A percentile compares a stretch with the other conserved stretches of the same genome.
Evolutionary conservation across 1,139 yeast species (phyloP).

Genomic region (Pichia sp.): DNA sequence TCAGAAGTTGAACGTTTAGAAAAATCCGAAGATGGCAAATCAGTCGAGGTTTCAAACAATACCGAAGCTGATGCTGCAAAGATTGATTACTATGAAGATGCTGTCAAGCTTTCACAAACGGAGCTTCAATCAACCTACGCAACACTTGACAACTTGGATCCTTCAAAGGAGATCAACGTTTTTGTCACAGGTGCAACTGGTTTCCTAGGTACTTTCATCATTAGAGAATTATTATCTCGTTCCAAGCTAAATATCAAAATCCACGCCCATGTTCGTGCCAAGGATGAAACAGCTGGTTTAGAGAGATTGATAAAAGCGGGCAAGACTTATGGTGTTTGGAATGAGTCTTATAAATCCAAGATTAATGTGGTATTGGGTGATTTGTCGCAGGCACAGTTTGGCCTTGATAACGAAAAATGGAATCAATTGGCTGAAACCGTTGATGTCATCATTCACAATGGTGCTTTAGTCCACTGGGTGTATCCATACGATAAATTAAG

Average conservation of each 20-base stretch:
- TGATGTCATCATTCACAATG: slow-evolving; percentile 89
- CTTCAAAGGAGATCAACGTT: slow-evolving; percentile 42
- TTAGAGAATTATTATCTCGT: slow-evolving; percentile 64
- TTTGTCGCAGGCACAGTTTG: slow-evolving; percentile 63
- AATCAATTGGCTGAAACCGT: slow-evolving; percentile 41
- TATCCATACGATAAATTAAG: slow-evolving; percentile 87
- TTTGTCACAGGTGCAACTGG: slow-evolving; percentile 97
- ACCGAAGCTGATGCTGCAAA: slow-evolving; percentile 12
- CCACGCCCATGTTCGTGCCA: slow-evolving; percentile 88
- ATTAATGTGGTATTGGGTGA: slow-evolving; percentile 81
- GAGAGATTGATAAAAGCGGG: slow-evolving; percentile 75
- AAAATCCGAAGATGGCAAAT: slow-evolving; percentile 32
- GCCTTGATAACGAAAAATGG: slow-evolving; percentile 58
- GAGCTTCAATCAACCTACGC: slow-evolving; percentile 37
- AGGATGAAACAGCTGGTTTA: slow-evolving; percentile 55
- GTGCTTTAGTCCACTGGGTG: slow-evolving; percentile 98
- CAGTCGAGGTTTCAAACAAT: slow-evolving; percentile 6
- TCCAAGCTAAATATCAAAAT: slow-evolving; percentile 41
- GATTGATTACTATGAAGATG: slow-evolving; percentile 68
- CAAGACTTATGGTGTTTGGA: slow-evolving; percentile 81
- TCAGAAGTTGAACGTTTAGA: slow-evolving; percentile 53
- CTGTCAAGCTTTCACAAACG: slow-evolving; percentile 40
- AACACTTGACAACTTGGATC: slow-evolving; percentile 29
- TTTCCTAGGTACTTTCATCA: slow-evolving; percentile 83
- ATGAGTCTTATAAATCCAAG: slow-evolving; percentile 45